phyloP scores from a whole-genome alignment of 116 monocot genomes.

The Trichopus zeylanicus region DNA sequence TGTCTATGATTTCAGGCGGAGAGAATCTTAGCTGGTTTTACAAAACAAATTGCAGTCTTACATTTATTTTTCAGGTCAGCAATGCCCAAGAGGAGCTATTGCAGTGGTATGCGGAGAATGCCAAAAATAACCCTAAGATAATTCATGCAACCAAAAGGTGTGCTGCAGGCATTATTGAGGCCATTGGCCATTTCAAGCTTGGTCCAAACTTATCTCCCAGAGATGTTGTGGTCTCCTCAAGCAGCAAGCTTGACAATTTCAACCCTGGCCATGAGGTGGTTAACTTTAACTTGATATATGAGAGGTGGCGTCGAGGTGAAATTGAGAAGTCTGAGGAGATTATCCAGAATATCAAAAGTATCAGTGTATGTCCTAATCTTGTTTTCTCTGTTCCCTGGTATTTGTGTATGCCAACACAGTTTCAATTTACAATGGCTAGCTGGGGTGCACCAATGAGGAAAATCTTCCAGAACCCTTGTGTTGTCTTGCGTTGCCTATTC shows the following conservation, averaged over 20 bases:
- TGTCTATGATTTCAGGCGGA: not conserved
- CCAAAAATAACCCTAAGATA: conserved; percentile 57
- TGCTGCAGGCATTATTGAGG: conserved; percentile 84
- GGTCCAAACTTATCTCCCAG: conserved; percentile 70
- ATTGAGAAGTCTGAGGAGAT: conserved; percentile 22
- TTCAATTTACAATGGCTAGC: not conserved
- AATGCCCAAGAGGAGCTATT: conserved; percentile 87
- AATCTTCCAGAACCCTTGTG: too few species aligned
- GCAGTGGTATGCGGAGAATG: conserved; percentile 74
- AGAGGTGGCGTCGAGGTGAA: conserved; percentile 62
- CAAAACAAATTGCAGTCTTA: too few species aligned
- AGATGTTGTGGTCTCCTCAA: conserved; percentile 38
- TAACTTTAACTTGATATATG: conserved; percentile 54
- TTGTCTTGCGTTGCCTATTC: not conserved
- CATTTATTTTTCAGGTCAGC: conserved; percentile 54
- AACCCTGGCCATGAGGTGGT: conserved; percentile 51
- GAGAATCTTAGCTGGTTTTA: too few species aligned
- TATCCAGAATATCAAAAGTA: conserved; percentile 32
- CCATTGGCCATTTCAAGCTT: conserved; percentile 73
- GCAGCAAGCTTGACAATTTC: conserved; percentile 24
- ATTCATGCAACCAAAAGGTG: conserved; percentile 81
- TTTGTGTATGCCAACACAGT: not conserved
- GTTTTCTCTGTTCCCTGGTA: not conserved
- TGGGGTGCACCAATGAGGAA: too few species aligned
- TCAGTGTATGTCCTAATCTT: conserved; percentile 23